Base-by-base conservation (phyloP, 2,329 filamentous ascomycete genomes). In the Clonostachys rosea region DNA sequence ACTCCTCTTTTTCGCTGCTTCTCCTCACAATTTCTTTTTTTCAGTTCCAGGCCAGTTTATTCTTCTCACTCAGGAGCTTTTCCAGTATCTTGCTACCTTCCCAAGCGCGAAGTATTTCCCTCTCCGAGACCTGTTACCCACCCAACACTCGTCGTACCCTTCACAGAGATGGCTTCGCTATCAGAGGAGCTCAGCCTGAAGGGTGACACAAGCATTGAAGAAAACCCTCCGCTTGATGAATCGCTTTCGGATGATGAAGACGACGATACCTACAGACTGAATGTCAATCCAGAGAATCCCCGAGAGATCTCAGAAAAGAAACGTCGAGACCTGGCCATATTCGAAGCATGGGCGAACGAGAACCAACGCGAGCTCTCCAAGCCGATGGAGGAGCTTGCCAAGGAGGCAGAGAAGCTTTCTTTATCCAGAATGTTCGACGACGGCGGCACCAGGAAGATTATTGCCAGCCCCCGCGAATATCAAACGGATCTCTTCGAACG, bases 401-500 rank as follows among this genome's bases (percentile, higher is more conserved):
- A 62, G 16, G 39, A 17, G 47, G 46, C 12, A 10, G 55, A 62
- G 2, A 55, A 60, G 40, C 62, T 62, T 46, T 67, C 66, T 3
- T 54, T 60, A 10, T 54, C 59, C 5, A 54, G 58, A 12, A 54
- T 73, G 16, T 55, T 70, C 12, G 59, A 54, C 39, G 59, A 67
- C 12, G 64, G 61, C 43, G 67, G 70, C 36, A 66, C 62, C 43
- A 63, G 66, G 18, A 71, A 67, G 35, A 88, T 90, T 46, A 91
- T 94, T 49, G 78, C 83, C 11, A 86, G 83, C 46, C 89, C 91
- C 1, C 79, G 92, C 43, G 90, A 96, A 58, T 99, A 97, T 59
- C 94, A 99, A 63, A 71, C 89, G 12, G 92, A 97, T 61, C 76
- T 99, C 0, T 97, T 94, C 58, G 89, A 96, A 63, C 81, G 81